Evolutionary conservation across 2,329 filamentous ascomycete genomes (phyloP).

Genomic region (Aspergillus hiratsukae): DNA sequence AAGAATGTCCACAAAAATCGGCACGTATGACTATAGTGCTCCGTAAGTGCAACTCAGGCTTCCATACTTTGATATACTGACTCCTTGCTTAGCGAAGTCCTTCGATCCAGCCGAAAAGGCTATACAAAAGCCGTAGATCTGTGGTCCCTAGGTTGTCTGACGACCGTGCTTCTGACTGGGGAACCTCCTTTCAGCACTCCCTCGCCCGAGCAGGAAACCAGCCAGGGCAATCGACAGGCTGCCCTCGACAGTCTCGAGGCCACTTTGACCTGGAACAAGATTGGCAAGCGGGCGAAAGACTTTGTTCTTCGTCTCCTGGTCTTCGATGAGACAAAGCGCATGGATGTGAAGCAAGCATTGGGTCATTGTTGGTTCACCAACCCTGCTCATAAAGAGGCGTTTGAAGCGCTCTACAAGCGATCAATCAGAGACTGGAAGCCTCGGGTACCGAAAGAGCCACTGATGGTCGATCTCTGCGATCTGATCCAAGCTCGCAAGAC

Average conservation of each 20-base stretch:
- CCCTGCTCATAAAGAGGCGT: conserved; percentile 42
- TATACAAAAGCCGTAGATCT: conserved; percentile 59
- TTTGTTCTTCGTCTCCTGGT: conserved; percentile 52
- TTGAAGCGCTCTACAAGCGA: conserved; percentile 48
- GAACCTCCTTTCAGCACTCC: conserved; percentile 44
- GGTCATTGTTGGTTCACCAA: conserved; percentile 55
- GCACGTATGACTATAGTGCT: conserved; percentile 55
- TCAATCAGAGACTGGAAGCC: conserved; percentile 50
- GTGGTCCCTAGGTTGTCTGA: conserved; percentile 58
- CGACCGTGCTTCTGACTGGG: conserved; percentile 49
- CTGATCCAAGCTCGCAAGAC: neutral
- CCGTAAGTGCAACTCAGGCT: conserved; percentile 45
- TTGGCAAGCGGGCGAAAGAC: conserved; percentile 45
- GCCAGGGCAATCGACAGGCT: conserved; percentile 31
- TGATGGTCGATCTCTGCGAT: conserved; percentile 10
- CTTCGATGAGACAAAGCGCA: conserved; percentile 46
- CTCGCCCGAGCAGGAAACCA: conserved; percentile 22
- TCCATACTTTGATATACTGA: neutral
- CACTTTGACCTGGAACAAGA: conserved; percentile 39
- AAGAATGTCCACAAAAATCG: conserved; percentile 53
- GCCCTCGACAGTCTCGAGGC: conserved; percentile 45
- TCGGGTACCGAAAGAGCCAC: conserved; percentile 13
- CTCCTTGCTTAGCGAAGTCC: conserved; percentile 21
- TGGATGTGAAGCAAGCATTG: conserved; percentile 52
- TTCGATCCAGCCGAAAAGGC: conserved; percentile 27